phyloP scores from a whole-genome alignment of 2,329 filamentous ascomycete genomes.

The Lomentospora prolificans region DNA sequence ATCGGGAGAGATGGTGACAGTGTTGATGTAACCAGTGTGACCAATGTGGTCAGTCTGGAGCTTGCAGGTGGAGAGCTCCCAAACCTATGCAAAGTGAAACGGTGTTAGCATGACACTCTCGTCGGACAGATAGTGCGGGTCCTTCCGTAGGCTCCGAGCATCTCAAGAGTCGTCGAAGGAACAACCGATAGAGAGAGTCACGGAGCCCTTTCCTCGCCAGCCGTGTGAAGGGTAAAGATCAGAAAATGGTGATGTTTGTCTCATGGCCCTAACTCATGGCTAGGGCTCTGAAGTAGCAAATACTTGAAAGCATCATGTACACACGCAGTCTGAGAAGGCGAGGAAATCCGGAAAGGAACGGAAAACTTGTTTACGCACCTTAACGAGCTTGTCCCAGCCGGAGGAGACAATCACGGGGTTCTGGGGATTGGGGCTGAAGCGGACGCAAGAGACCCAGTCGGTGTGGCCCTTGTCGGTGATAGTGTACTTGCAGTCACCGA shows the following conservation, averaged over 20 bases:
- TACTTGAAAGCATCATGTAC: conserved; percentile 97
- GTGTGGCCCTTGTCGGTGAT: conserved; percentile 99
- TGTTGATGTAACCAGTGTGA: conserved; percentile 99
- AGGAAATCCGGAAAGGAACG: conserved; percentile 3
- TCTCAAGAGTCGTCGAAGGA: too few species aligned
- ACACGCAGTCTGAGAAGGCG: conserved; percentile 15
- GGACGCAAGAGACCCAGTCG: conserved; percentile 98
- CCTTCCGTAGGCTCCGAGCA: too few species aligned
- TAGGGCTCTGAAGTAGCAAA: conserved; percentile 99
- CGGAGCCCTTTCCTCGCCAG: background rate
- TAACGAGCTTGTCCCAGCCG: conserved; percentile 99
- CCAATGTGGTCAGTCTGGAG: conserved; percentile 99
- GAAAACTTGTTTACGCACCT: conserved; percentile 53
- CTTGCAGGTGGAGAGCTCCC: conserved; percentile 98
- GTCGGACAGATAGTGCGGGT: too few species aligned
- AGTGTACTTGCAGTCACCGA: conserved; percentile 99
- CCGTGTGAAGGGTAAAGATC: conserved; percentile 34
- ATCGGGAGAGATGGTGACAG: conserved; percentile 99
- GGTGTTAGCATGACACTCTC: conserved; percentile 7
- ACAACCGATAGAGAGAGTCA: too few species aligned
- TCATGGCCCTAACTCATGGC: conserved; percentile 64
- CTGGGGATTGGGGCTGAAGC: conserved; percentile 99
- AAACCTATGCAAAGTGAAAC: conserved; percentile 59
- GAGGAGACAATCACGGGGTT: conserved; percentile 98
- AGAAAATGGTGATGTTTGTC: conserved; percentile 91